Evolutionary conservation across 129 eudicot genomes (phyloP).

Genomic region (Pittosporum tobira): DNA sequence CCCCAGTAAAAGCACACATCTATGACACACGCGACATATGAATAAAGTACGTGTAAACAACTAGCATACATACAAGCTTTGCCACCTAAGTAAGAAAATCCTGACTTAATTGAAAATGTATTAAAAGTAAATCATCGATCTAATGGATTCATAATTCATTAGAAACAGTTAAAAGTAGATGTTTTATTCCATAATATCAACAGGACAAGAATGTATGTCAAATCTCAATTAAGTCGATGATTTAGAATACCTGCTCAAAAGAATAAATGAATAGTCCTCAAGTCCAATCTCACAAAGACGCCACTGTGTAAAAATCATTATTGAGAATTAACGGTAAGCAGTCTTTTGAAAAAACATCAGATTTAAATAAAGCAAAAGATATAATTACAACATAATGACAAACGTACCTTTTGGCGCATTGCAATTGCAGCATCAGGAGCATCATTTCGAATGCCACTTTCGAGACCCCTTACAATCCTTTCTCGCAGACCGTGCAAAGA

Average conservation of each 20-base stretch:
- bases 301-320: slow-evolving; percentile 51
- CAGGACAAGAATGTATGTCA: not conserved
- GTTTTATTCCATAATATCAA: not conserved
- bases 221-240: not conserved
- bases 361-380: not conserved
- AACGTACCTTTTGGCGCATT: slow-evolving; percentile 99
- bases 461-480: slow-evolving; percentile 70
- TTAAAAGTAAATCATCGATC: too few relatives aligned
- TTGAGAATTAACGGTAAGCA: slow-evolving; percentile 13
- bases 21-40: not conserved
- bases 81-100: not conserved
- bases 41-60: not conserved
- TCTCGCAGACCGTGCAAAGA: slow-evolving; percentile 55
- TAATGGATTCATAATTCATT: not conserved
- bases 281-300: slow-evolving; percentile 97
- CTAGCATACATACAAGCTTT: too few relatives aligned
- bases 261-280: slow-evolving; percentile 93
- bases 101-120: not conserved
- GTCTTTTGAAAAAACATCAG: slow-evolving; percentile 1
- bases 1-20: not conserved
- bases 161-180: not conserved
- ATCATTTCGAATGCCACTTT: slow-evolving; percentile 92
- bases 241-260: slow-evolving; percentile 71
- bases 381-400: not conserved
- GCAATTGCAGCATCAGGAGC: slow-evolving; percentile 95